Evolutionary conservation across 208 protist species (phyloP).

Genomic region (Acanthamoeba royreba): DNA sequence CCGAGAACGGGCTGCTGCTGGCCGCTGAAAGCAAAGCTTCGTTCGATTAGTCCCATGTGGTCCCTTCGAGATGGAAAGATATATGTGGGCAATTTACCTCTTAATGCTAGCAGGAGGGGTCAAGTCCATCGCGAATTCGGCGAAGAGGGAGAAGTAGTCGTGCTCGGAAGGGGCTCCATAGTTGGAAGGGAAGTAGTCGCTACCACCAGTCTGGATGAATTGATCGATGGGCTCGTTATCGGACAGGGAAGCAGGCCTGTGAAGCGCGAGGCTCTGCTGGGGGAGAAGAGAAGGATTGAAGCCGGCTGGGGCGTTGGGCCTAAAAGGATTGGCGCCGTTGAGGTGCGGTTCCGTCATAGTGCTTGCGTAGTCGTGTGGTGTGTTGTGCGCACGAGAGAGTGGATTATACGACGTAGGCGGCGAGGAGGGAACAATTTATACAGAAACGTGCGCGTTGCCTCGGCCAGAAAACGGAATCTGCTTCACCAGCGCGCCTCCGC

Average conservation of each 20-base stretch:
- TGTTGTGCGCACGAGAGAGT: not conserved
- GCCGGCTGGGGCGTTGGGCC: too few species aligned
- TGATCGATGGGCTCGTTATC: conserved; percentile 29
- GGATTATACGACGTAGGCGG: too few species aligned
- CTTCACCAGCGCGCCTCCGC: too few species aligned
- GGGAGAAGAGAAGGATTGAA: not conserved
- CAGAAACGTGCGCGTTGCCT: too few species aligned
- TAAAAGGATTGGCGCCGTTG: not conserved
- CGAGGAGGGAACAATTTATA: too few species aligned
- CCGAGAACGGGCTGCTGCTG: not conserved
- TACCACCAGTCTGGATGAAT: not conserved
- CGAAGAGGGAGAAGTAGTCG: not conserved
- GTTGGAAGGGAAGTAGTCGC: not conserved
- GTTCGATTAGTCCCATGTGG: not conserved
- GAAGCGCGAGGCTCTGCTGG: not conserved
- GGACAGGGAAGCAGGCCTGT: not conserved
- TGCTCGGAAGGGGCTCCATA: not conserved
- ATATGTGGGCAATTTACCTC: not conserved
- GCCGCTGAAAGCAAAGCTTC: not conserved
- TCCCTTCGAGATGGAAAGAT: not conserved
- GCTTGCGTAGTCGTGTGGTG: not conserved
- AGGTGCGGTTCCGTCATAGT: not conserved
- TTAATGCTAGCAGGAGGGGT: not conserved
- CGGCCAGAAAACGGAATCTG: too few species aligned
- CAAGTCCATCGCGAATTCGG: not conserved